phyloP scores from a whole-genome alignment of 371 early-diverging fungal genomes.

The Actinomortierella ambigua region DNA sequence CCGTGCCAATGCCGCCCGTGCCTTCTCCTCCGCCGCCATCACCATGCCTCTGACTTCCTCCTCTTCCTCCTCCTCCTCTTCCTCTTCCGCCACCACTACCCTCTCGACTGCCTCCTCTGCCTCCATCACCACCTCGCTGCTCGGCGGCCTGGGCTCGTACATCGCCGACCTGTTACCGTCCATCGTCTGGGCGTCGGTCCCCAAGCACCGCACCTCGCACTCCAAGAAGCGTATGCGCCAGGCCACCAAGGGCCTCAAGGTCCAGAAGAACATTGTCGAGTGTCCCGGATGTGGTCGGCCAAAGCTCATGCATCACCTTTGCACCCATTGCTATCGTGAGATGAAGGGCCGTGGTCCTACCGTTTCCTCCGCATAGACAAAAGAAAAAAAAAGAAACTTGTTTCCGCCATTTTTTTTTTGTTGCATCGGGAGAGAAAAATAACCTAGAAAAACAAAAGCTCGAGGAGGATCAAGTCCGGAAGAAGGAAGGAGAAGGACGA shows the following conservation, averaged over 20 bases:
- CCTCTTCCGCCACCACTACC: constrained; percentile 21
- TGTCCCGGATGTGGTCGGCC: constrained; percentile 79
- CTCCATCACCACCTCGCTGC: constrained; percentile 30
- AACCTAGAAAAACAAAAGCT: too few species aligned
- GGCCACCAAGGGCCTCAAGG: constrained; percentile 79
- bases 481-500: too few species aligned
- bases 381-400: too few species aligned
- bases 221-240: constrained; percentile 87
- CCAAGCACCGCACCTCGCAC: constrained; percentile 88
- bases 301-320: constrained; percentile 79
- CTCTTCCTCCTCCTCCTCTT: constrained; percentile 23
- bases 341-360: constrained; percentile 45
- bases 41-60: neutral
- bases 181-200: constrained; percentile 78
- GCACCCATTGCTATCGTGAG: constrained; percentile 75
- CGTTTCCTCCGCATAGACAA: too few species aligned
- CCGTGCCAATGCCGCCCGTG: neutral
- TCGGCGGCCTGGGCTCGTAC: constrained; percentile 42
- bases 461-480: too few species aligned
- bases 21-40: too few species aligned
- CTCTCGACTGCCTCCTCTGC: constrained; percentile 7
- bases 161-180: constrained; percentile 47
- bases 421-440: too few species aligned
- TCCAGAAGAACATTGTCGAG: constrained; percentile 69
- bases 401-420: too few species aligned